Conservation (phyloP, 2,329 filamentous ascomycete genomes). For the Dothistroma pini region DNA sequence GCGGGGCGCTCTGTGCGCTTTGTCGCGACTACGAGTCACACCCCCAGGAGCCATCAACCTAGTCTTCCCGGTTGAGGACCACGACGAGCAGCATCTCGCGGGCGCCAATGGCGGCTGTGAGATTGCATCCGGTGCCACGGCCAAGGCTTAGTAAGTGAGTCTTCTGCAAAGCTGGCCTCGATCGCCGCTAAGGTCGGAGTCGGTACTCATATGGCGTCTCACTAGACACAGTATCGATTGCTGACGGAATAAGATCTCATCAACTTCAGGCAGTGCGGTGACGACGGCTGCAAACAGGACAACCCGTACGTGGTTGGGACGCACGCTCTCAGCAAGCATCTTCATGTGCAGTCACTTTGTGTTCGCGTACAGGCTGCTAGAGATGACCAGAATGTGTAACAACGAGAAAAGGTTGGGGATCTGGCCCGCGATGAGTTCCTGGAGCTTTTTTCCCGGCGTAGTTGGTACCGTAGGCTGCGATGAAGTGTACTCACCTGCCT, state of each 20-base stretch:
- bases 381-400: neutral
- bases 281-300: neutral
- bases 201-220: constrained; percentile 18
- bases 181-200: constrained; percentile 8
- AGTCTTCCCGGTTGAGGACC: constrained; percentile 12
- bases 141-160: constrained; percentile 11
- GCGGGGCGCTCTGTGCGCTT: constrained; percentile 10
- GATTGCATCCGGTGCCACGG: constrained; percentile 2
- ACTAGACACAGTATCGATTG: constrained; percentile 18
- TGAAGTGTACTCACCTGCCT: neutral
- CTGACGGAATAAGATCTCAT: constrained; percentile 18
- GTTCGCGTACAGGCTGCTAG: constrained; percentile 9
- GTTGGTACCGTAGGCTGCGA: neutral
- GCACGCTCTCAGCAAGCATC: constrained; percentile 12
- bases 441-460: no score
- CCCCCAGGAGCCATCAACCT: constrained; percentile 13
- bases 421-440: no score
- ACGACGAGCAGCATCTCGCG: constrained; percentile 14
- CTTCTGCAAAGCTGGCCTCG: constrained; percentile 9
- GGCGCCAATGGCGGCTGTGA: constrained; percentile 14
- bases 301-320: constrained; percentile 18
- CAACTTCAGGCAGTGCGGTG: constrained; percentile 5
- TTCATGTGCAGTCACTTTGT: constrained; percentile 16
- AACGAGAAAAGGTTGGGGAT: neutral
- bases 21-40: constrained; percentile 14